phyloP scores from a whole-genome alignment of 768 basidiomycete genomes.

The Nidularia pulvinata region DNA sequence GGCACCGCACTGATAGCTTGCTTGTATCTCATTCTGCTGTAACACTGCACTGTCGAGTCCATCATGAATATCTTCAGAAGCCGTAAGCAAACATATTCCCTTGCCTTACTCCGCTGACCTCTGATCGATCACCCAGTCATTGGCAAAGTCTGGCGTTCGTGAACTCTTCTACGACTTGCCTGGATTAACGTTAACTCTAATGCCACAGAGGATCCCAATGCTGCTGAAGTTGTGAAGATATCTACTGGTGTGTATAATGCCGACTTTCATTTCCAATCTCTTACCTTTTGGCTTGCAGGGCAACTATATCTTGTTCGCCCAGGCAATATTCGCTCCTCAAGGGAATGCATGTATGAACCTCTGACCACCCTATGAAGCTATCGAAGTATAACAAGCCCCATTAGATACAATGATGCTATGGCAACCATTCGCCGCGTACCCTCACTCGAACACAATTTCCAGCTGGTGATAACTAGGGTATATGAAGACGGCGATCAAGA shows the following conservation, averaged over 20 bases:
- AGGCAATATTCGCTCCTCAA: constrained; percentile 85
- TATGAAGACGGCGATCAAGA: constrained; percentile 98
- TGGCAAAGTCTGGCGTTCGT: constrained; percentile 95
- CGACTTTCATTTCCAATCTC: not conserved
- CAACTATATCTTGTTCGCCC: constrained; percentile 91
- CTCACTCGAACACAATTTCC: constrained; percentile 75
- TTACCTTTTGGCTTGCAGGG: constrained; percentile 28
- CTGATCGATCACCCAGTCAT: constrained; percentile 52
- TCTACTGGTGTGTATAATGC: constrained; percentile 50
- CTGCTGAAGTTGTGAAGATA: constrained; percentile 94
- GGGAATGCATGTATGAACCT: constrained; percentile 92
- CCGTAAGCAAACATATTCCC: constrained; percentile 44
- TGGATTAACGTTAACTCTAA: constrained; percentile 6
- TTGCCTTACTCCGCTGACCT: constrained; percentile 1
- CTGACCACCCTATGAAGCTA: not conserved
- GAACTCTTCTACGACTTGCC: constrained; percentile 7
- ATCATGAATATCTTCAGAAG: constrained; percentile 86
- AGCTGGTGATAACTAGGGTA: constrained; percentile 94
- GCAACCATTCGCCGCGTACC: constrained; percentile 88
- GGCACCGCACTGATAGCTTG: no score
- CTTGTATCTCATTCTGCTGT: no score
- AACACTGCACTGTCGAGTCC: not conserved
- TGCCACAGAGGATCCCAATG: constrained; percentile 86
- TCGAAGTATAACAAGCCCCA: not conserved
- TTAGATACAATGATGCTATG: constrained; percentile 94